Percentiles rank a stretch among this genome's conserved stretches.
These are phyloP conservation scores for Myotisia sp. DNA, from an alignment of 2,329 filamentous ascomycete genomes.

Conservation along the genomic window DNA sequence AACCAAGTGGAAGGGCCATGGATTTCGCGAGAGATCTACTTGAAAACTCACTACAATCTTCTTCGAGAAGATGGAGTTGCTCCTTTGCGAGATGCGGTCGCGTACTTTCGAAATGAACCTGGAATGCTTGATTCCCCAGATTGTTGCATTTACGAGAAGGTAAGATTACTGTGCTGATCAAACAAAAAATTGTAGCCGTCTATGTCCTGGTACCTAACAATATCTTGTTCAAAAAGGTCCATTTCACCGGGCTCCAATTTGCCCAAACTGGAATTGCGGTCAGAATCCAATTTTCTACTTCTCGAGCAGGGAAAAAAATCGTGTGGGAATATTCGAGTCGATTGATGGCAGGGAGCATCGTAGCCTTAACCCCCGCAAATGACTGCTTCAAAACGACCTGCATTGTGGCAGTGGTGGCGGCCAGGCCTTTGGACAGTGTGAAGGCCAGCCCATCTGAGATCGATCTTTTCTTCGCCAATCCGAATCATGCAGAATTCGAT, in stretches of 20 bases:
- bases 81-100: conserved; percentile 53
- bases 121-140: conserved; percentile 42
- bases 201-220: not conserved
- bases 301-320: conserved; percentile 50
- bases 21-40: conserved; percentile 48
- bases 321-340: conserved; percentile 51
- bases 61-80: conserved; percentile 60
- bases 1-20: conserved; percentile 48
- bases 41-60: conserved; percentile 60
- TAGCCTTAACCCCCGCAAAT: conserved; percentile 39
- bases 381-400: conserved; percentile 52
- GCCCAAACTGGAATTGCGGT: conserved; percentile 49
- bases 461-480: conserved; percentile 56
- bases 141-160: conserved; percentile 56
- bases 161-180: conserved; percentile 20
- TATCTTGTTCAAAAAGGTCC: conserved; percentile 38
- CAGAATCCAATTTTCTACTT: conserved; percentile 56
- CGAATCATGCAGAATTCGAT: conserved; percentile 51
- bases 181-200: no score
- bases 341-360: conserved; percentile 39
- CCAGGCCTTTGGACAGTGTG: conserved; percentile 49
- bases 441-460: conserved; percentile 55
- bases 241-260: conserved; percentile 51
- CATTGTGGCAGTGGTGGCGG: conserved; percentile 58
- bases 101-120: conserved; percentile 39